These are phyloP conservation scores for Glycine latifolia DNA, from an alignment of 306 rosid genomes.

Conservation along the genomic window DNA sequence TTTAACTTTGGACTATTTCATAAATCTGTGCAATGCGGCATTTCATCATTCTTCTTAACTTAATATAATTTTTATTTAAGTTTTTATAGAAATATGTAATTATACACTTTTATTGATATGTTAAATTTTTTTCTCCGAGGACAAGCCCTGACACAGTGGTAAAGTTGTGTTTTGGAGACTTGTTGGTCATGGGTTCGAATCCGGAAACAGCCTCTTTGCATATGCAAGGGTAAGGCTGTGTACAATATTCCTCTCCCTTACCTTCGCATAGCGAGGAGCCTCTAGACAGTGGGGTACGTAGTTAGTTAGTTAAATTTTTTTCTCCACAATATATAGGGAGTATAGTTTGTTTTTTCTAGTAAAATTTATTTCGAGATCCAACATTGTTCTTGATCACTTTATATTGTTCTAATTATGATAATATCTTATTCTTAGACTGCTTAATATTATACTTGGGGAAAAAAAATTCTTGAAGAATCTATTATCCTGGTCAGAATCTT, in stretches of 20 bases:
- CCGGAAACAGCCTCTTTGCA: too few relatives aligned
- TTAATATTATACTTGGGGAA: slow-evolving; percentile 4
- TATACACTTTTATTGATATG: background rate
- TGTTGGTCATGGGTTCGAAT: too few relatives aligned
- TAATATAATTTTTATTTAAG: background rate
- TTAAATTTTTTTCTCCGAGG: background rate
- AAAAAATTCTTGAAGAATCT: background rate
- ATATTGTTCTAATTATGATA: slow-evolving; percentile 20
- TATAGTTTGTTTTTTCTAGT: background rate
- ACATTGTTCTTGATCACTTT: background rate
- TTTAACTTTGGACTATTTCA: background rate
- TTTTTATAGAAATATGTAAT: background rate
- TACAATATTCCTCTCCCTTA: too few relatives aligned
- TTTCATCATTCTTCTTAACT: background rate
- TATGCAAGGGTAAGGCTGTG: too few relatives aligned
- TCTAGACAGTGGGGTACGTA: too few relatives aligned
- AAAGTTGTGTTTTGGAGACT: too few relatives aligned
- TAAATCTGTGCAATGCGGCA: background rate
- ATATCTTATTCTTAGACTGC: background rate
- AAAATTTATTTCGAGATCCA: background rate
- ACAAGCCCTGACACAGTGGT: too few relatives aligned
- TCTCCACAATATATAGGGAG: background rate
- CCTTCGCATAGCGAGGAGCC: too few relatives aligned
- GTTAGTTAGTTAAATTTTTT: too few relatives aligned
- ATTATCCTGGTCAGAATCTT: background rate